Base-by-base conservation (phyloP, 2,329 filamentous ascomycete genomes). In the Chaetothyriales sp. region DNA sequence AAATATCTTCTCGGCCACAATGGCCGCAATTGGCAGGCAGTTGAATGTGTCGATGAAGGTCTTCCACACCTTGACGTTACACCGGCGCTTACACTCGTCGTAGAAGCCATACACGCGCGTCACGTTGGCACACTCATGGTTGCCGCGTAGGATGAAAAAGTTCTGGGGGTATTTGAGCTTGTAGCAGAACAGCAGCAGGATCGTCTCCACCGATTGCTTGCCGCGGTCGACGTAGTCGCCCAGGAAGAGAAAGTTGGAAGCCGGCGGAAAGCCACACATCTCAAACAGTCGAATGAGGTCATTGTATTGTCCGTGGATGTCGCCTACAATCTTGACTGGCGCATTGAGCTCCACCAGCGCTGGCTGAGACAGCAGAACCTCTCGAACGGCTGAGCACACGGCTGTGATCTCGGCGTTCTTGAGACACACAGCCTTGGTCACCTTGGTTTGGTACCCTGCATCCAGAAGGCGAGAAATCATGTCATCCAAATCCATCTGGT, bases 21-120 rank as follows among this genome's bases (percentile, higher is more conserved):
- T 95, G n/a, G 90, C 81, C 44, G 90, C 90, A 62, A 96, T 95
- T 0, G 90, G 90, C 44, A 96, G 76, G 43, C 84, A 89, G 67
- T 96, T 96, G 75, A 96, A 96, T 22, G 86, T 92, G 65, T 96
- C 90, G 49, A 95, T 83, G 64, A 96, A 96, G 0, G 87, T 93
- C 73, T 96, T 96, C 90, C 90, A 96, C 50, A 94, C 81, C 72
- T 95, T 95, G 66, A 95, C 86, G 64, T 95, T 95, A 73, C 86
- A 95, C 55, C 90, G 79, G 58, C 90, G 79, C 72, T 96, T 96
- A 76, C 90, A 96, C 66, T 96, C 90, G 63, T 96, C 90, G 70
- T 96, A 96, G 68, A 96, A 96, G 2, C 90, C 90, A 67, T 95
- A 95, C 36, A 96, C 87, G 53, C 90, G 79, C 12, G 88, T 96